These are phyloP conservation scores for Teunomyces gatunensis DNA, from an alignment of 805 yeast genomes.

Conservation along the genomic window DNA sequence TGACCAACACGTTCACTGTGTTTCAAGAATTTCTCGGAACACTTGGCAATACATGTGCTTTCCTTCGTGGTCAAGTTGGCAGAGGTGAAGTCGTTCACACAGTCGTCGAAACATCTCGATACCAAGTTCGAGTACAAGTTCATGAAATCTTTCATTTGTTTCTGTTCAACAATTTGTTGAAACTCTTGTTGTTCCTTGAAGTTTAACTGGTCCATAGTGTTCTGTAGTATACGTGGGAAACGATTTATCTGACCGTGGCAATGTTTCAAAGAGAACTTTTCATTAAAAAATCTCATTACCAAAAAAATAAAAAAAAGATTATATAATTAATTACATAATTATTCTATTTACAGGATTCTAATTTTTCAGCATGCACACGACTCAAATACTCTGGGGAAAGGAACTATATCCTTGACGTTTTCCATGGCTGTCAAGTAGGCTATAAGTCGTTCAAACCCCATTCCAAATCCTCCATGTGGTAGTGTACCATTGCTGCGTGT, in stretches of 20 bases:
- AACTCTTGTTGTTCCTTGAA: slow-evolving; percentile 95
- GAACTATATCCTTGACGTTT: slow-evolving; percentile 81
- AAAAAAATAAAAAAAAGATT: neutral
- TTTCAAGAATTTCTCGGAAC: slow-evolving; percentile 96
- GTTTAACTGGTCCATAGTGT: slow-evolving; percentile 87
- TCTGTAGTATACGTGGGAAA: neutral
- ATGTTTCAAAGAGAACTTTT: neutral
- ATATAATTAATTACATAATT: neutral
- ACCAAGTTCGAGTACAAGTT: slow-evolving; percentile 91
- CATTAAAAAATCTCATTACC: neutral
- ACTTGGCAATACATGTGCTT: slow-evolving; percentile 78
- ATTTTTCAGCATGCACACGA: slow-evolving; percentile 28
- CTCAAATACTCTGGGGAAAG: slow-evolving; percentile 74
- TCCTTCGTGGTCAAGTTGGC: slow-evolving; percentile 83
- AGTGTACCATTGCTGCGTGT: slow-evolving; percentile 73
- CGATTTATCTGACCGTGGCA: neutral
- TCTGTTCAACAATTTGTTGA: slow-evolving; percentile 91
- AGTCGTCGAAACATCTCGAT: slow-evolving; percentile 94
- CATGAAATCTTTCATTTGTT: slow-evolving; percentile 99
- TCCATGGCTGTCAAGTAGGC: slow-evolving; percentile 71
- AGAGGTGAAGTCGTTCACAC: slow-evolving; percentile 98
- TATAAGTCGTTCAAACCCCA: slow-evolving; percentile 87
- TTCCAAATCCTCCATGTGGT: slow-evolving; percentile 97
- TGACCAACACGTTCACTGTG: slow-evolving; percentile 98
- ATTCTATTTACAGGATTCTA: slow-evolving; percentile 1